These are phyloP conservation scores for Mortierella sp. DNA, from an alignment of 371 early-diverging fungal genomes.

Conservation along the genomic window DNA sequence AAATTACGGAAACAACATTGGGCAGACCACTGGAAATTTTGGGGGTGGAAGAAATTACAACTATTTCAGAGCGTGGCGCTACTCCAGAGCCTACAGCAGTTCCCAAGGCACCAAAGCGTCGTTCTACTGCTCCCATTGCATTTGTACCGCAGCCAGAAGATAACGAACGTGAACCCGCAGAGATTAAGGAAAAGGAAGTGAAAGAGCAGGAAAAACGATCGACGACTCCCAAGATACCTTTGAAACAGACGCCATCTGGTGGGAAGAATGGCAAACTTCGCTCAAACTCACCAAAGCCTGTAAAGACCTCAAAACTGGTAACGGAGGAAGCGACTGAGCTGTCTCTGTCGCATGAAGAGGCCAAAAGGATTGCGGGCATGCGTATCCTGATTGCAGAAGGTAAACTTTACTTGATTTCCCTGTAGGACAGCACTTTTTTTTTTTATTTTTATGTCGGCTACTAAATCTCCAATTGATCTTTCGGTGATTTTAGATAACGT, in stretches of 20 bases:
- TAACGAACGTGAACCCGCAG: background rate
- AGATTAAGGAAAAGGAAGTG: background rate
- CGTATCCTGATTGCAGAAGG: conserved; percentile 48
- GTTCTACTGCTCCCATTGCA: background rate
- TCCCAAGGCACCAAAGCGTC: background rate
- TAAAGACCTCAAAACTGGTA: conserved; percentile 39
- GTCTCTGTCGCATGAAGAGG: conserved; percentile 48
- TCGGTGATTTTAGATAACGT: conserved; percentile 24
- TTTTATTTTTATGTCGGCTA: background rate
- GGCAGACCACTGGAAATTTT: background rate
- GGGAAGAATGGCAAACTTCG: conserved; percentile 21
- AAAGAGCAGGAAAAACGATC: background rate
- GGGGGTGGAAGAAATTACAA: conserved; percentile 1
- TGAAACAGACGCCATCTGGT: conserved; percentile 2
- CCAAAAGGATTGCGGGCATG: conserved; percentile 44
- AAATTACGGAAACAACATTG: conserved; percentile 4
- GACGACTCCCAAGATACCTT: background rate
- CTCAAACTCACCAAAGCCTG: conserved; percentile 50
- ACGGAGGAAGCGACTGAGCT: conserved; percentile 45
- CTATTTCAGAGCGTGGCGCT: conserved; percentile 5
- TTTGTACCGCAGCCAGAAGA: background rate
- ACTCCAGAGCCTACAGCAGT: background rate
- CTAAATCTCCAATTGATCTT: too few species aligned
- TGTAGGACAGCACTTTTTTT: background rate
- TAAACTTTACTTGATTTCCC: background rate